phyloP scores from a whole-genome alignment of 805 yeast genomes.

The Kluyveromyces siamensis region DNA sequence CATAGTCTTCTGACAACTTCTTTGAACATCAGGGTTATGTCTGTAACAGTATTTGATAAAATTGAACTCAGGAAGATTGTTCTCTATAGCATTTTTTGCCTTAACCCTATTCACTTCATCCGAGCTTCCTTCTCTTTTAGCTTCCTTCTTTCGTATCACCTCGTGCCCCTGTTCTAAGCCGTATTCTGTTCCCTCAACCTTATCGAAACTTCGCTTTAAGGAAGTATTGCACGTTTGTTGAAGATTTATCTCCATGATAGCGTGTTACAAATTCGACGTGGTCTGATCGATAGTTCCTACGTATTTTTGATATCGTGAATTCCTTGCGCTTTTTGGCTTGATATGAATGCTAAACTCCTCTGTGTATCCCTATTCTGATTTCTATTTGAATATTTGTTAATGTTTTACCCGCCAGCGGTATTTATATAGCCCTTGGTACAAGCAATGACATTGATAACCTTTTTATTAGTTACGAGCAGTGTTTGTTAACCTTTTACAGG shows the following conservation, averaged over 20 bases:
- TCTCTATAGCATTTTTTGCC: not conserved
- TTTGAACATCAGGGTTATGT: constrained; percentile 81
- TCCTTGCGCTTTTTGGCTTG: not conserved
- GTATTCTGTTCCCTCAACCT: not conserved
- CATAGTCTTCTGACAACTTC: constrained; percentile 27
- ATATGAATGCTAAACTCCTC: too few species aligned
- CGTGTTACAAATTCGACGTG: too few species aligned
- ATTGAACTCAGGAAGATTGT: constrained; percentile 32
- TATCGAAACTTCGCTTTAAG: not conserved
- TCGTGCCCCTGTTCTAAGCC: not conserved
- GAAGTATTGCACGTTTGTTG: constrained; percentile 1
- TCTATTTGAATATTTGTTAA: too few species aligned
- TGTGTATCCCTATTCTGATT: too few species aligned
- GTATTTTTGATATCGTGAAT: not conserved
- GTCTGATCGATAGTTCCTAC: not conserved
- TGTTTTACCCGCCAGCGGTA: too few species aligned
- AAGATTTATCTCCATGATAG: constrained; percentile 1
- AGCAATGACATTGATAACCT: too few species aligned
- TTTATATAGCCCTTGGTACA: too few species aligned
- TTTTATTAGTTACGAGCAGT: too few species aligned
- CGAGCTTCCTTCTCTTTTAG: not conserved
- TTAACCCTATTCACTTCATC: not conserved
- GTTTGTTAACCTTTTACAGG: not conserved
- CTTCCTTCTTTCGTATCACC: not conserved
- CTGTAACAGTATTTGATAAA: constrained; percentile 76